These are phyloP conservation scores for Verticillium dahliae DNA, from an alignment of 2,329 filamentous ascomycete genomes.

Conservation along the genomic window DNA sequence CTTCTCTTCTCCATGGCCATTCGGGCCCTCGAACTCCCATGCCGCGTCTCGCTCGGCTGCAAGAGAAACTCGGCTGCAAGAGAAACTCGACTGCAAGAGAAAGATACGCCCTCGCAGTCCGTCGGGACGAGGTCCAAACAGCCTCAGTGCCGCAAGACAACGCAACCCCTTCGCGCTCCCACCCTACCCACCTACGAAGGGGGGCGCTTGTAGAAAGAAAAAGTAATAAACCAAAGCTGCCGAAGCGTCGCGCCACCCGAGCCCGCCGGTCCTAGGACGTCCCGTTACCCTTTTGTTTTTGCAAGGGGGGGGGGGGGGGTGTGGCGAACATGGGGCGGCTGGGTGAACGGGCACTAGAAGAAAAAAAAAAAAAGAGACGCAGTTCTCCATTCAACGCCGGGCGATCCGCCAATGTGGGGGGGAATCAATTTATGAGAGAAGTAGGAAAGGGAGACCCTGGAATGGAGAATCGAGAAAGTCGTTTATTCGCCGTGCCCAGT, in stretches of 20 bases:
- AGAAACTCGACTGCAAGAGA: no score
- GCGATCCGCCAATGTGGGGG: not conserved
- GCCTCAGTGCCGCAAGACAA: not conserved
- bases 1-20: not conserved
- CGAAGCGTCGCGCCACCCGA: not conserved
- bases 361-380: not conserved
- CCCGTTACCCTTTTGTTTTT: not conserved
- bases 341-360: not conserved
- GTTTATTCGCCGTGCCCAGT: not conserved
- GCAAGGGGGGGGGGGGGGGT: no score
- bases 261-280: not conserved
- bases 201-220: not conserved
- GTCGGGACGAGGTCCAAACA: not conserved
- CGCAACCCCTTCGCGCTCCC: not conserved
- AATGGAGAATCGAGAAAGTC: not conserved
- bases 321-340: not conserved
- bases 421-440: not conserved
- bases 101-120: not conserved
- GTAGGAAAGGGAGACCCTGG: not conserved
- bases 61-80: no score
- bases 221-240: not conserved
- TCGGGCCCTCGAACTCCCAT: not conserved
- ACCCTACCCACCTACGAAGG: not conserved
- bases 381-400: not conserved
- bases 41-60: not conserved